Evolutionary conservation across 2,329 filamentous ascomycete genomes (phyloP).

Genomic region (Aspergillus tamarii): DNA sequence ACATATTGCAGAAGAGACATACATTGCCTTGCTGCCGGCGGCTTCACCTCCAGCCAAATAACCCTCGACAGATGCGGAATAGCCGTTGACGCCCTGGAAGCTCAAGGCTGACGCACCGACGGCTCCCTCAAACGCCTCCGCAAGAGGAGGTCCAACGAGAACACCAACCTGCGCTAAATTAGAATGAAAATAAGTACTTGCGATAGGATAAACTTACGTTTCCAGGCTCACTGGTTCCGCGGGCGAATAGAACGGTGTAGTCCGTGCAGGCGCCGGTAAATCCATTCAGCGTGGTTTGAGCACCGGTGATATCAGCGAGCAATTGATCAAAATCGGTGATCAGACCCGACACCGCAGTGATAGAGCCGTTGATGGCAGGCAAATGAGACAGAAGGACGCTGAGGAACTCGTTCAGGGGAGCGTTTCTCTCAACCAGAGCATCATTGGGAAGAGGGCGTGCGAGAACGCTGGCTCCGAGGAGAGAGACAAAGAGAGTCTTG

Average conservation of each 20-base stretch:
- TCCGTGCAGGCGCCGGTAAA: not conserved
- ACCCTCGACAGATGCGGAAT: not conserved
- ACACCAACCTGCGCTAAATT: not conserved
- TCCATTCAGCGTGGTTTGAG: not conserved
- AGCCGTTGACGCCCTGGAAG: not conserved
- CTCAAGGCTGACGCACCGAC: not conserved
- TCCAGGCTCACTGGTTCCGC: slow-evolving; percentile 4
- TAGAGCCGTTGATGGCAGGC: not conserved
- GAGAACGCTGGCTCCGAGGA: not conserved
- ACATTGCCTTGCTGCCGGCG: not conserved
- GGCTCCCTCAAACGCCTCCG: not conserved
- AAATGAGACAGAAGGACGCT: not conserved
- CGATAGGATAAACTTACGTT: not conserved
- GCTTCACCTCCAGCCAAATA: not conserved
- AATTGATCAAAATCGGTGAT: slow-evolving; percentile 5
- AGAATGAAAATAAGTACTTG: not conserved
- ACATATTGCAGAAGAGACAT: not conserved
- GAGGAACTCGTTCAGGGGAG: slow-evolving; percentile 1
- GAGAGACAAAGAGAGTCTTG: not conserved
- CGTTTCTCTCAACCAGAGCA: not conserved
- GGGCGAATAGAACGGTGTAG: not conserved
- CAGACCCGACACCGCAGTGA: not conserved
- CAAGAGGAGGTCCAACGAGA: not conserved
- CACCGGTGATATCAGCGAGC: not conserved
- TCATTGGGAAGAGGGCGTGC: not conserved